These are phyloP conservation scores for Leccinum discolor DNA, from an alignment of 1,284 basidiomycete species.

Conservation along the genomic window DNA sequence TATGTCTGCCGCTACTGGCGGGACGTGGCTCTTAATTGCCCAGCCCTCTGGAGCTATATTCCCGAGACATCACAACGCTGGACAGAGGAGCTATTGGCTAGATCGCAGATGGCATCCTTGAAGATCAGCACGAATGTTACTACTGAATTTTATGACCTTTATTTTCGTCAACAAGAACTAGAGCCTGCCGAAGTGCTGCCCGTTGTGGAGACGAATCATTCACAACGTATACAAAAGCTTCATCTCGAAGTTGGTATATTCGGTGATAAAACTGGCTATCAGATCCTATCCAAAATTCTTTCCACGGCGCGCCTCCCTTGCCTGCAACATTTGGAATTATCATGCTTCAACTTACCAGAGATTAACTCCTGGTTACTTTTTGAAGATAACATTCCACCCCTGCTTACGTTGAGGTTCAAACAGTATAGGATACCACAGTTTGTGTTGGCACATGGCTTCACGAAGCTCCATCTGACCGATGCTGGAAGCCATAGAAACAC, in stretches of 20 bases:
- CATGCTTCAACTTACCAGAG: not conserved
- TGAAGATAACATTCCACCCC: not conserved
- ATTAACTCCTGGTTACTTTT: not conserved
- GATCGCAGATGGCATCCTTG: not conserved
- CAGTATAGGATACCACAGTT: no score
- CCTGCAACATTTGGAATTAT: not conserved
- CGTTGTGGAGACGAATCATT: not conserved
- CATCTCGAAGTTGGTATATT: not conserved
- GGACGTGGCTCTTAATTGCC: not conserved
- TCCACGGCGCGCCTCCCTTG: not conserved
- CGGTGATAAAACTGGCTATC: not conserved
- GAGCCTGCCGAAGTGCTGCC: not conserved
- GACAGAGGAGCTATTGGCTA: not conserved
- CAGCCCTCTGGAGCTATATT: not conserved
- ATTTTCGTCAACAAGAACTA: not conserved
- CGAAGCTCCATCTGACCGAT: not conserved
- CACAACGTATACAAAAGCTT: not conserved
- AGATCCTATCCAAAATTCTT: not conserved
- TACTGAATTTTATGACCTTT: not conserved
- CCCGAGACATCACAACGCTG: not conserved
- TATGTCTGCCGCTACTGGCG: not conserved
- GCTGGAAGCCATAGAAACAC: not conserved
- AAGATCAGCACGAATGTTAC: not conserved
- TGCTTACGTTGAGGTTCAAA: not conserved
- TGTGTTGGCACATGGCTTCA: no score